Evolutionary conservation across 768 basidiomycete species (phyloP), one percentile per base, ranked within the genome.

Genomic region (Termitomyces bulborhizus): DNA sequence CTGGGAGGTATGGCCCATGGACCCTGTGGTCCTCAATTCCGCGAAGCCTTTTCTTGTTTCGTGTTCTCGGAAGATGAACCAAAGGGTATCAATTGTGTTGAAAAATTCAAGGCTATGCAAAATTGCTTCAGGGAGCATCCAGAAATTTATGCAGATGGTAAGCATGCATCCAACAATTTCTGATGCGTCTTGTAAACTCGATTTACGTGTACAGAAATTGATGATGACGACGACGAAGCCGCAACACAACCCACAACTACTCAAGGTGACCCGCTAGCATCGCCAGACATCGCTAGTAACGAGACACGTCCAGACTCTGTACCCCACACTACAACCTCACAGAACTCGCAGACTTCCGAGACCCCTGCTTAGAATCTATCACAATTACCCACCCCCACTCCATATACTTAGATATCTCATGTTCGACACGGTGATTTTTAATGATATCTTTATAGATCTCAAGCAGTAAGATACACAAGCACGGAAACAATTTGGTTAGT

Each of bases 1-100:
- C 83, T 99, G 7, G 97, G 97, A 32, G 97, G 97, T 48, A 98
- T 99, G 97, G 96, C 96, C 9, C 79, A 98, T 66, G 96, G 97
- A 6, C 93, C 94, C 9, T 99, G 97, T 65, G 97, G 97, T 8
- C 78, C 80, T 57, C 80, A 98, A 61, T 99, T 99, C 76, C 85
- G 87, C 59, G 90, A 87, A 58, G 96, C 97, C 1, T 99, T 99
- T 73, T 92, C 93, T 36, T 99, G 97, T 73, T 99, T 99, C 63
- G 85, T 99, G 6, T 86, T 82, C 70, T 95, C 93, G 12, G 93
- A 97, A 66, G 81, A 85, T 51, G 97, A 99, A 61, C 96, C 96
- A 1, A 98, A 99, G 72, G 97, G 97, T 3, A 88, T 98, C 53
- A 89, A 99, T 63, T 99, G 97, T 60, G 90, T 99, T 11, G 97